phyloP scores from a whole-genome alignment of 2,329 filamentous ascomycete genomes.

The Ophiostoma pallidulum region DNA sequence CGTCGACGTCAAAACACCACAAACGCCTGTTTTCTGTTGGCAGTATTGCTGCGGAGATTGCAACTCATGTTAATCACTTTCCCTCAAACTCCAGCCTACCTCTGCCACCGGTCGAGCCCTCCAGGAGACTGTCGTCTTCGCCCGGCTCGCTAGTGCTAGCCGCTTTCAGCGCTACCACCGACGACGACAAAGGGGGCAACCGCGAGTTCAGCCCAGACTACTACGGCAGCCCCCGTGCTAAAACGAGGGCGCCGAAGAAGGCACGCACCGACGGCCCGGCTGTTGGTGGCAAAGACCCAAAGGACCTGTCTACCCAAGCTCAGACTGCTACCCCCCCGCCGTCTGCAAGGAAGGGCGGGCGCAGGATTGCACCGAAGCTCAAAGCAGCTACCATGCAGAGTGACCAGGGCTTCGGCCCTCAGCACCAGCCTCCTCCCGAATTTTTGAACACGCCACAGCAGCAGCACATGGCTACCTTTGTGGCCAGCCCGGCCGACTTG shows the following conservation, averaged over 20 bases:
- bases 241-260: slow-evolving; percentile 35
- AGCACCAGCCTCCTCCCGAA: slow-evolving; percentile 26
- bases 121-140: slow-evolving; percentile 49
- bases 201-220: background rate
- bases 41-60: slow-evolving; percentile 40
- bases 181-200: background rate
- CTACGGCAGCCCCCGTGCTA: slow-evolving; percentile 18
- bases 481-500: slow-evolving; percentile 42
- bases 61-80: slow-evolving; percentile 55
- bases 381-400: slow-evolving; percentile 41
- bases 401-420: slow-evolving; percentile 42
- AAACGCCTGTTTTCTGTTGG: slow-evolving; percentile 45
- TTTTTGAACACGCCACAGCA: slow-evolving; percentile 42
- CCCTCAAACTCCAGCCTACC: slow-evolving; percentile 42
- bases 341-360: slow-evolving; percentile 44
- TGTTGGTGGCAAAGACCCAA: background rate
- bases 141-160: slow-evolving; percentile 33
- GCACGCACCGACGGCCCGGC: slow-evolving; percentile 31
- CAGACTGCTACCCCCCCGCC: slow-evolving; percentile 54
- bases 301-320: slow-evolving; percentile 24
- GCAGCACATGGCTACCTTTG: slow-evolving; percentile 37
- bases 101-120: slow-evolving; percentile 51
- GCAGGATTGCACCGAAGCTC: slow-evolving; percentile 44
- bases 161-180: slow-evolving; percentile 18
- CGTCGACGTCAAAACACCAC: slow-evolving; percentile 7